These are phyloP conservation scores for Aspergillus cavernicola DNA, from an alignment of 495 filamentous ascomycete species.

Conservation along the genomic window DNA sequence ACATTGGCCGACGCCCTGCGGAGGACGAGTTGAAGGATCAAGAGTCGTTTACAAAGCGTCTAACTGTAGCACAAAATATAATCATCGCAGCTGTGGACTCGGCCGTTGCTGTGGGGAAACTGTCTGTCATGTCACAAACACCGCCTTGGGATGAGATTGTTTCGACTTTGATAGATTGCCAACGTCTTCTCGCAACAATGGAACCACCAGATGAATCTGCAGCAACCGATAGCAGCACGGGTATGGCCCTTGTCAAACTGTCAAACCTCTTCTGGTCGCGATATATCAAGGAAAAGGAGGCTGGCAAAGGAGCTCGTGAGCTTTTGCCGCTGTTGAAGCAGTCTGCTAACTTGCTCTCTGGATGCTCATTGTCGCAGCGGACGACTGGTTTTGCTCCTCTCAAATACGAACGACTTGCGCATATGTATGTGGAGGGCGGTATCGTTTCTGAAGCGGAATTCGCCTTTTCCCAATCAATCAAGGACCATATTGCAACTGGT, in stretches of 20 bases:
- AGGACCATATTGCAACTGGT: conserved; percentile 44
- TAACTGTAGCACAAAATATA: conserved; percentile 33
- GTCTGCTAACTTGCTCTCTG: conserved; percentile 44
- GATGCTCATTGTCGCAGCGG: conserved; percentile 37
- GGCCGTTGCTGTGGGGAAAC: conserved; percentile 36
- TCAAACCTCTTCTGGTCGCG: conserved; percentile 78
- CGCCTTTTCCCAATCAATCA: conserved; percentile 42
- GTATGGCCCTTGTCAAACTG: conserved; percentile 46
- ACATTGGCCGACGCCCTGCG: conserved; percentile 34
- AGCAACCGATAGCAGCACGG: conserved; percentile 21
- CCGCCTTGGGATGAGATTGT: conserved; percentile 41
- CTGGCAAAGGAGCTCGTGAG: conserved; percentile 31
- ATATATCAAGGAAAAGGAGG: conserved; percentile 48
- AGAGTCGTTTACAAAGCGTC: conserved; percentile 29
- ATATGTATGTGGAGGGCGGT: conserved; percentile 38
- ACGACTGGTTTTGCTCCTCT: conserved; percentile 45
- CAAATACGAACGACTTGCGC: conserved; percentile 53
- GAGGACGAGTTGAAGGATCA: conserved; percentile 29
- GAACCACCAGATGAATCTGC: conserved; percentile 22
- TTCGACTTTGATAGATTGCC: conserved; percentile 34
- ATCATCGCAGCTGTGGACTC: conserved; percentile 42
- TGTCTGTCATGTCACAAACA: conserved; percentile 36
- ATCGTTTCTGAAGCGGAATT: conserved; percentile 34
- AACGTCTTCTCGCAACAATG: conserved; percentile 36
- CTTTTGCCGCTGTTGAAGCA: conserved; percentile 44